phyloP scores from a whole-genome alignment of 805 yeast species.

The Myxozyma monticola region DNA sequence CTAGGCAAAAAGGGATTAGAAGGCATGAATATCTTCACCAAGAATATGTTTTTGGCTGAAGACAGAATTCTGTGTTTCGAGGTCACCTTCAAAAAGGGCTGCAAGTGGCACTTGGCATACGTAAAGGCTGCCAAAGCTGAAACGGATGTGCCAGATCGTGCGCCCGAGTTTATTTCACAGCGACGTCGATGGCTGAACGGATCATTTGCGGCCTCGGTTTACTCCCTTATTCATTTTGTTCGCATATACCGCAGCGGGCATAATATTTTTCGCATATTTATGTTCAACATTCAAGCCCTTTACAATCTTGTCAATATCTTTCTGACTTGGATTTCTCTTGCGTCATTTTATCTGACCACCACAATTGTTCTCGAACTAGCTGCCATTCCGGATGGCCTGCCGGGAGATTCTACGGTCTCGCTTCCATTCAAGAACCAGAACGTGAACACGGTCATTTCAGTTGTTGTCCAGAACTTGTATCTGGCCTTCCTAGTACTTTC shows the following conservation, averaged over 20 bases:
- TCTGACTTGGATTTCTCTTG: slow-evolving; percentile 64
- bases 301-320: slow-evolving; percentile 56
- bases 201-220: slow-evolving; percentile 65
- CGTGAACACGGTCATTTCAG: slow-evolving; percentile 20
- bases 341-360: slow-evolving; percentile 63
- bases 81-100: slow-evolving; percentile 56
- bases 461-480: slow-evolving; percentile 54
- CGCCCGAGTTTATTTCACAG: slow-evolving; percentile 63
- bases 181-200: slow-evolving; percentile 72
- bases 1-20: slow-evolving; percentile 56
- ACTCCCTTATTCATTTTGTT: slow-evolving; percentile 55
- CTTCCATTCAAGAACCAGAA: slow-evolving; percentile 30
- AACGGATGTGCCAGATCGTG: slow-evolving; percentile 65
- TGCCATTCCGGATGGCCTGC: slow-evolving; percentile 48
- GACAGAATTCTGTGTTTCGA: slow-evolving; percentile 68
- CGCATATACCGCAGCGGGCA: slow-evolving; percentile 58
- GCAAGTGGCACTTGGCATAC: slow-evolving; percentile 62
- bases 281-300: slow-evolving; percentile 55
- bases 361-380: slow-evolving; percentile 55
- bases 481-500: slow-evolving; percentile 58
- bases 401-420: slow-evolving; percentile 37
- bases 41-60: slow-evolving; percentile 70
- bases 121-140: slow-evolving; percentile 65
- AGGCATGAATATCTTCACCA: slow-evolving; percentile 63
- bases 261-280: slow-evolving; percentile 50